Conservation (phyloP, 106 monocot genomes). For the Allium cepa region DNA sequence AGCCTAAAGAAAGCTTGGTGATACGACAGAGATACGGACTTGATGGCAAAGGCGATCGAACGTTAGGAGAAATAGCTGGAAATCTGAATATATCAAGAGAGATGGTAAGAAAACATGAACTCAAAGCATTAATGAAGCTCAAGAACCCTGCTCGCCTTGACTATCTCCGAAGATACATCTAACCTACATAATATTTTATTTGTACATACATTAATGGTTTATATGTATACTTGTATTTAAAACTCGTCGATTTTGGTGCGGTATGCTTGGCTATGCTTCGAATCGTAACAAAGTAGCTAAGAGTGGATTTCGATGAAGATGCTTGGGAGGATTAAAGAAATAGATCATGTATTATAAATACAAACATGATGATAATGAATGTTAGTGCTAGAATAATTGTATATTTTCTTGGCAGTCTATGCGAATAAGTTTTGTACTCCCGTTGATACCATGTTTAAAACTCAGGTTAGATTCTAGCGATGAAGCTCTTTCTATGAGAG, state of each 20-base stretch:
- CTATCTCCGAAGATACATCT: constrained; percentile 67
- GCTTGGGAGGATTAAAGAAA: not conserved
- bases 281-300: constrained; percentile 9
- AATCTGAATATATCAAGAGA: constrained; percentile 90
- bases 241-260: not conserved
- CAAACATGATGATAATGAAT: not conserved
- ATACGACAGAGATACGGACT: constrained; percentile 91
- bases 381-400: constrained; percentile 2
- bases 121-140: constrained; percentile 96
- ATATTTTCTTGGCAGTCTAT: not conserved
- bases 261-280: not conserved
- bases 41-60: constrained; percentile 81
- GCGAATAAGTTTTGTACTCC: no score
- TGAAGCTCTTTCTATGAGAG: no score
- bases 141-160: constrained; percentile 86
- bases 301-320: not conserved
- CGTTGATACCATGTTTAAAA: no score
- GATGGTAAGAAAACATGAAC: constrained; percentile 89
- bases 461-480: no score
- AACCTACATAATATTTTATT: not conserved
- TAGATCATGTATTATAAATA: constrained; percentile 7
- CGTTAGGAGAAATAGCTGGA: constrained; percentile 88
- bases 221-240: not conserved
- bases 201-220: no score
- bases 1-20: constrained; percentile 93